Percentiles rank a stretch among this genome's conserved stretches.
These are phyloP conservation scores for Hysterangium stoloniferum DNA, from an alignment of 768 basidiomycete species.

Conservation along the genomic window DNA sequence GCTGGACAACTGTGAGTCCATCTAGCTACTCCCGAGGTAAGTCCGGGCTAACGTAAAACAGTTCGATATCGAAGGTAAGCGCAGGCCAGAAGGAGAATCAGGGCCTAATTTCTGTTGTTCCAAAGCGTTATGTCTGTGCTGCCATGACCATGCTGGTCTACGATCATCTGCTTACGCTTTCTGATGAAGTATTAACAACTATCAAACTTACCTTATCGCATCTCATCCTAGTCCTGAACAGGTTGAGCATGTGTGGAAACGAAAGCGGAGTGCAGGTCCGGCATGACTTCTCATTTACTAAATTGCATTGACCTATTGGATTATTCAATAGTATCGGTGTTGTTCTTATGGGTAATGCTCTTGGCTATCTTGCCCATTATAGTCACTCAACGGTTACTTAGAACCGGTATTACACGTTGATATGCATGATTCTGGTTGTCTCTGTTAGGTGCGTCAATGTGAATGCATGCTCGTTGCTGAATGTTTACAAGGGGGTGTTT, in stretches of 20 bases:
- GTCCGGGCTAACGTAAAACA: too few relatives aligned
- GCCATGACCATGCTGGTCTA: constrained; percentile 6
- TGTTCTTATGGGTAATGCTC: neutral
- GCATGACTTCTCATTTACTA: neutral
- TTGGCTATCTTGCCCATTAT: neutral
- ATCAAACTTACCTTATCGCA: neutral
- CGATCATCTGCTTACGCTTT: neutral
- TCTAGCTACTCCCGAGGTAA: too few relatives aligned
- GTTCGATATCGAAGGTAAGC: too few relatives aligned
- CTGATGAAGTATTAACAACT: neutral
- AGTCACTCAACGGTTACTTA: neutral
- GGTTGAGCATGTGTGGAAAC: constrained; percentile 1
- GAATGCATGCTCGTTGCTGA: neutral
- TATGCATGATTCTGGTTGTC: neutral
- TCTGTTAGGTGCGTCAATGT: neutral
- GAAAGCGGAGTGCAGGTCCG: neutral
- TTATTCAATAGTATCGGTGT: neutral
- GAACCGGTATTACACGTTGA: neutral
- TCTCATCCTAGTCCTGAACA: neutral
- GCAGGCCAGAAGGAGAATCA: too few relatives aligned
- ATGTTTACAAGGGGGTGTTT: too few relatives aligned
- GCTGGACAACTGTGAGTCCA: too few relatives aligned
- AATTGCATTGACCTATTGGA: neutral
- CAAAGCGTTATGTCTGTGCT: too few relatives aligned
- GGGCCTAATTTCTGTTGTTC: too few relatives aligned